These are phyloP conservation scores for Angomonas desouzai DNA, from an alignment of 208 protist species.

Conservation along the genomic window DNA sequence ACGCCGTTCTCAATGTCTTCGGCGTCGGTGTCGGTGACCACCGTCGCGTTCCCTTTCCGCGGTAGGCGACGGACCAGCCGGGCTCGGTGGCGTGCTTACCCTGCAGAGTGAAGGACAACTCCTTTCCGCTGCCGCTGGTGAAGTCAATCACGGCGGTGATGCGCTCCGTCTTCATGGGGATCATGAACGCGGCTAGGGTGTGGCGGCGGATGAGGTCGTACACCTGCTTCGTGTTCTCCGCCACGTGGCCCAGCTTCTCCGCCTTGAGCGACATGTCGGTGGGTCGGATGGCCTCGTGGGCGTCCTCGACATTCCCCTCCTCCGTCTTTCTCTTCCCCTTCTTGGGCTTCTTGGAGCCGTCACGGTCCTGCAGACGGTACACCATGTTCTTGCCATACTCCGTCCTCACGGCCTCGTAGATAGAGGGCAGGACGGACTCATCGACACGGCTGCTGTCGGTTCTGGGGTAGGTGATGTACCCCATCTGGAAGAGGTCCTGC, in stretches of 20 bases:
- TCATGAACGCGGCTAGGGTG: slow-evolving; percentile 84
- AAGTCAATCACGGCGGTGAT: slow-evolving; percentile 48
- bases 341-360: slow-evolving; percentile 92
- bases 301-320: slow-evolving; percentile 89
- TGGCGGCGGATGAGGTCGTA: slow-evolving; percentile 82
- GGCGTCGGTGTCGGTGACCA: slow-evolving; percentile 37
- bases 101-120: slow-evolving; percentile 54
- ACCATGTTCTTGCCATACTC: slow-evolving; percentile 95
- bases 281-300: slow-evolving; percentile 89
- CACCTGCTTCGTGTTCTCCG: slow-evolving; percentile 49
- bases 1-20: slow-evolving; percentile 54
- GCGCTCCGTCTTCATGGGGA: slow-evolving; percentile 68
- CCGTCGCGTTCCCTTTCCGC: slow-evolving; percentile 17
- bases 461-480: slow-evolving; percentile 88
- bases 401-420: slow-evolving; percentile 98
- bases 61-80: slow-evolving; percentile 79
- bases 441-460: slow-evolving; percentile 89
- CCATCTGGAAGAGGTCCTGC: slow-evolving; percentile 89
- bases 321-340: slow-evolving; percentile 90
- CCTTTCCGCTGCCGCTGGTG: slow-evolving; percentile 36
- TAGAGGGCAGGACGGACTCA: slow-evolving; percentile 95
- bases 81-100: slow-evolving; percentile 70
- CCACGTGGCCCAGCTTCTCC: slow-evolving; percentile 50
- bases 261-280: slow-evolving; percentile 74
- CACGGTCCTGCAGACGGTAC: slow-evolving; percentile 47